These are phyloP conservation scores for Cyclostephanos invisitatus DNA, from an alignment of 108 stramenopile species.

Conservation along the genomic window DNA sequence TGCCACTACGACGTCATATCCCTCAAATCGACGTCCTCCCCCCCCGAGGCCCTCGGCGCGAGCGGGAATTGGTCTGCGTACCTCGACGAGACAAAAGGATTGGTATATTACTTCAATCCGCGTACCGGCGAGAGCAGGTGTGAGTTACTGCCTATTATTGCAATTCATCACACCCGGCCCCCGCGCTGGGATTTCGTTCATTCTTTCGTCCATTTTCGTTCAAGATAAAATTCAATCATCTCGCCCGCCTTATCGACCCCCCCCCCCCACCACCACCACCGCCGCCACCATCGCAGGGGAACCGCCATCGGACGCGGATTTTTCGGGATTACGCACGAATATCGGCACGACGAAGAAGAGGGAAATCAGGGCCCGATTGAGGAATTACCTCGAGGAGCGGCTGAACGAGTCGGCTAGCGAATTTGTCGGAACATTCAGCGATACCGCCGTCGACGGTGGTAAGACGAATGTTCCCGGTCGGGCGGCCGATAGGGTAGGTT, in stretches of 20 bases:
- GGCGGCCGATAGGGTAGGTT: not conserved
- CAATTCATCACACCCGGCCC: too few species aligned
- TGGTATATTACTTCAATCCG: constrained; percentile 79
- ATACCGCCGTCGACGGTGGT: not conserved
- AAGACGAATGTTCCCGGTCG: constrained; percentile 4
- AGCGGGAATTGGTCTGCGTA: constrained; percentile 75
- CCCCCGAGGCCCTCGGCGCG: constrained; percentile 53
- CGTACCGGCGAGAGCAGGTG: constrained; percentile 60
- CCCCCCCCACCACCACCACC: not conserved
- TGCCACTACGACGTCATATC: not conserved
- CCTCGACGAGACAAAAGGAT: constrained; percentile 74
- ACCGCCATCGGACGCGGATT: constrained; percentile 12
- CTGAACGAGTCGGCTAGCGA: constrained; percentile 11
- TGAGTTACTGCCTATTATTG: too few species aligned
- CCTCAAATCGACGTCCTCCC: not conserved
- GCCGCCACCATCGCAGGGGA: constrained; percentile 15
- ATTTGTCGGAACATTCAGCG: not conserved
- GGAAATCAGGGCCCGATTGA: constrained; percentile 28
- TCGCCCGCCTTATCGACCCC: too few species aligned
- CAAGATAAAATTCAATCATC: too few species aligned
- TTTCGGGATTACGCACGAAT: constrained; percentile 16
- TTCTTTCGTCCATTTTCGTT: too few species aligned
- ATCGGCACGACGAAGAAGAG: constrained; percentile 16
- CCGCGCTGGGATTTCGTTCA: too few species aligned
- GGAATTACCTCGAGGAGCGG: constrained; percentile 28